Evolutionary conservation across 345 rosid genomes (phyloP), one percentile per base, ranked within the genome.

Genomic region (Acer negundo): DNA sequence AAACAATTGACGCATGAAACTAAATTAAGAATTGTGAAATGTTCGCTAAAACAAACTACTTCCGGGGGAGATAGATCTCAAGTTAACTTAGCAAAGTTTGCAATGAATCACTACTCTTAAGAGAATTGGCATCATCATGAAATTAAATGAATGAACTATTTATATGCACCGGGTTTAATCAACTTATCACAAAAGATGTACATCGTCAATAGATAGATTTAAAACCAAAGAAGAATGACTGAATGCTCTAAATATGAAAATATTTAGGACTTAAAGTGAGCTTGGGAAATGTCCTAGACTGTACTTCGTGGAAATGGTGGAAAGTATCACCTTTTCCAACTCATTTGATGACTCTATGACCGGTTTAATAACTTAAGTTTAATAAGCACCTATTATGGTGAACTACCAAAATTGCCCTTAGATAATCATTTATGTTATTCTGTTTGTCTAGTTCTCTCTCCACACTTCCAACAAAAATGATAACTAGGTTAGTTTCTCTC

Each of bases 71-170:
- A 69, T 49, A 68, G 15, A 69, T 23, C n/a, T 22, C 51, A 46
- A 24, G 12, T 58, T 66, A 28, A 78, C 35, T 24, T 31, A 63
- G 47, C 51, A 72, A 77, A 56, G 42, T 74, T 75, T 40, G 47
- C 42, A 22, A 42, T 5, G 53, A 4, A 20, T 42, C 51, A 73
- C 55, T 20, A 55, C 74, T 71, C 46, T 10, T 9, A 46, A 20
- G 28, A 75, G 22, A 70, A 46, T 22, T 26, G 26, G 3, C 40
- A 55, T 38, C 55, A 64, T 74, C 46, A 42, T 42, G 46, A 11
- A 42, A 42, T 42, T 42, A 42, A 42, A 42, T 9, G 46, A 42
- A 42, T 42, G 46, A 42, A 42, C 31, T 53, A 26, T 42, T 28
- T 16, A 22, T 47, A 68, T 76, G 31, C 71, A 11, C 58, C 28